phyloP scores from a whole-genome alignment of 495 filamentous ascomycete species.

The Staphylotrichum tortipilum region DNA sequence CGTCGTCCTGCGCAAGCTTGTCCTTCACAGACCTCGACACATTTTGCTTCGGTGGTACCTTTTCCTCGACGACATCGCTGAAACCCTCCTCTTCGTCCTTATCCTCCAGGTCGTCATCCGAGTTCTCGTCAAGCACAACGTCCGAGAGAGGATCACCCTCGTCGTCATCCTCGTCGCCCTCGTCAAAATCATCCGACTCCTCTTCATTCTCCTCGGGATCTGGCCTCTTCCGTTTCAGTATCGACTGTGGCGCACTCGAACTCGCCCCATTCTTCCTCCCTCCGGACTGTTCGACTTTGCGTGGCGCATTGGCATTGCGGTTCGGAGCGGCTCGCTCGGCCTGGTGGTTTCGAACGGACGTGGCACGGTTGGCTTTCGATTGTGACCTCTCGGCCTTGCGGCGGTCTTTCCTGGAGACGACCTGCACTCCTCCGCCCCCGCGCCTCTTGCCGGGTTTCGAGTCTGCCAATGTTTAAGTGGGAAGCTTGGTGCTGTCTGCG shows the following conservation, averaged over 20 bases:
- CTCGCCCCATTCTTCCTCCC: neutral
- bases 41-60: constrained; percentile 18
- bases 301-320: neutral
- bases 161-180: constrained; percentile 19
- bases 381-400: constrained; percentile 42
- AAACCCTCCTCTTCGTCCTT: constrained; percentile 16
- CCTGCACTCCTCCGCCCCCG: neutral
- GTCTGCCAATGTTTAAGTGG: constrained; percentile 1
- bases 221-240: constrained; percentile 12
- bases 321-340: constrained; percentile 7
- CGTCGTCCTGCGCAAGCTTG: constrained; percentile 66
- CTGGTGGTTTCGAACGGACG: constrained; percentile 2
- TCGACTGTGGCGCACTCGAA: constrained; percentile 3
- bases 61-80: constrained; percentile 21
- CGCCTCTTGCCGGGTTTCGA: constrained; percentile 1
- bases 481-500: neutral
- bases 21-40: constrained; percentile 53
- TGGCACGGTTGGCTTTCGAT: constrained; percentile 25
- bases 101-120: constrained; percentile 28
- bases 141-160: constrained; percentile 19
- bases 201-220: constrained; percentile 10
- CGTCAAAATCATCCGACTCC: constrained; percentile 3
- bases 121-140: constrained; percentile 19
- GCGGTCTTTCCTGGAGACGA: constrained; percentile 37
- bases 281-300: neutral